phyloP scores from a whole-genome alignment of 805 yeast genomes.

The Millerozyma acaciae region DNA sequence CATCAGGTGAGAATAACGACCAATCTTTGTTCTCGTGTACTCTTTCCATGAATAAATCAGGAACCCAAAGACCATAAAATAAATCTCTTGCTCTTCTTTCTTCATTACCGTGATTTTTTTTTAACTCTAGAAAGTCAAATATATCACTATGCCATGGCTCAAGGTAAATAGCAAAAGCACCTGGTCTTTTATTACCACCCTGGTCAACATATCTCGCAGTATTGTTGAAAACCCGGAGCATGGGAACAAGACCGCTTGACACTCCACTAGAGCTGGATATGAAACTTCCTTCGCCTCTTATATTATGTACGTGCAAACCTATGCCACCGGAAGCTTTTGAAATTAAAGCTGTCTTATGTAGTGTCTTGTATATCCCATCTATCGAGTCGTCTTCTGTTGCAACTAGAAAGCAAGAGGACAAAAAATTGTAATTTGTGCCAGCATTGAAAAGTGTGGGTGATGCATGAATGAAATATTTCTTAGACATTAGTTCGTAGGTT shows the following conservation, averaged over 20 bases:
- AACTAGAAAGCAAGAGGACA: slow-evolving; percentile 89
- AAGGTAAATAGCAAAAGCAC: slow-evolving; percentile 89
- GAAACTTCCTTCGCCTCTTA: slow-evolving; percentile 80
- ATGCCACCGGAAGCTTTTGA: slow-evolving; percentile 96
- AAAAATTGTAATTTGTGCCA: slow-evolving; percentile 78
- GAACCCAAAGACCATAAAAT: slow-evolving; percentile 91
- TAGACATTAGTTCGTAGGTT: slow-evolving; percentile 85
- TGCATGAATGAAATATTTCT: slow-evolving; percentile 85
- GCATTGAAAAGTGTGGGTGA: slow-evolving; percentile 94
- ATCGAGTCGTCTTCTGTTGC: slow-evolving; percentile 94
- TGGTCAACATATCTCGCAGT: slow-evolving; percentile 97
- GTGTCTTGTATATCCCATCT: slow-evolving; percentile 89
- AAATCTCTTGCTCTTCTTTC: slow-evolving; percentile 90
- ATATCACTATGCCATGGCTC: slow-evolving; percentile 98
- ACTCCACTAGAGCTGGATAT: slow-evolving; percentile 92
- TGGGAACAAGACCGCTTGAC: slow-evolving; percentile 91
- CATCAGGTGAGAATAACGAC: slow-evolving; percentile 88
- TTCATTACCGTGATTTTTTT: slow-evolving; percentile 94
- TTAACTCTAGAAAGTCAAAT: slow-evolving; percentile 77
- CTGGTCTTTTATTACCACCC: slow-evolving; percentile 98
- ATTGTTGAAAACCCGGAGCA: slow-evolving; percentile 91
- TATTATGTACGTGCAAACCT: slow-evolving; percentile 84
- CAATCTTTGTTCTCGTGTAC: slow-evolving; percentile 77
- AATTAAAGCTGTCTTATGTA: slow-evolving; percentile 83
- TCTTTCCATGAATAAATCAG: slow-evolving; percentile 90